A percentile compares a stretch with the other conserved stretches of the same genome.
These are phyloP conservation scores for Wickerhamiella domercqiae DNA, from an alignment of 805 yeast species.

Conservation along the genomic window DNA sequence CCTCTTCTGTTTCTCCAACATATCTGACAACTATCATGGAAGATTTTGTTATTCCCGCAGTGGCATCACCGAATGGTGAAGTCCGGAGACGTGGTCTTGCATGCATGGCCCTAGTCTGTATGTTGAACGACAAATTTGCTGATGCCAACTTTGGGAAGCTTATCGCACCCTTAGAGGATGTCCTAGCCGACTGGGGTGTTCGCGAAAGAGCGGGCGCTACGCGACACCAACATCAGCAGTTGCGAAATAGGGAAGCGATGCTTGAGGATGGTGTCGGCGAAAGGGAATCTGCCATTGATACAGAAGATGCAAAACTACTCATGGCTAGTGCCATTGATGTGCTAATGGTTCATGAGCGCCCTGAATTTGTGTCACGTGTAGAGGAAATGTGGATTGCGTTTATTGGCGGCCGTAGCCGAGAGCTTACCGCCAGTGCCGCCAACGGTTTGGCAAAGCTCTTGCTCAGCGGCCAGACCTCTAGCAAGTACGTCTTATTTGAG, in stretches of 20 bases:
- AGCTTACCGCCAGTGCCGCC: slow-evolving; percentile 64
- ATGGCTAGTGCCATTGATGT: slow-evolving; percentile 19
- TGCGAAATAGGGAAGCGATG: no score
- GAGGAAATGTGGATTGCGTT: slow-evolving; percentile 1
- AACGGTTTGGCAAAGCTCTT: slow-evolving; percentile 75
- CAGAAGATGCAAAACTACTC: slow-evolving; percentile 3
- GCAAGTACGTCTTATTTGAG: slow-evolving; percentile 45
- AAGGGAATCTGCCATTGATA: no score
- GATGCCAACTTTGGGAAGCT: slow-evolving; percentile 5
- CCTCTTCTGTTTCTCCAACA: slow-evolving; percentile 47
- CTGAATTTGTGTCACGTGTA: neutral
- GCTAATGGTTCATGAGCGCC: slow-evolving; percentile 13
- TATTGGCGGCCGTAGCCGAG: slow-evolving; percentile 33
- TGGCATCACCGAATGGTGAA: slow-evolving; percentile 39
- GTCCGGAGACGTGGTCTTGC: slow-evolving; percentile 44
- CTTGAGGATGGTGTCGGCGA: no score
- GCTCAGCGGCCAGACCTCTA: slow-evolving; percentile 58
- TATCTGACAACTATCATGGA: slow-evolving; percentile 33
- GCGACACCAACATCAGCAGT: no score
- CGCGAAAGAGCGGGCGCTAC: no score
- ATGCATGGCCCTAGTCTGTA: slow-evolving; percentile 55
- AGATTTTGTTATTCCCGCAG: slow-evolving; percentile 66
- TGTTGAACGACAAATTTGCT: slow-evolving; percentile 60
- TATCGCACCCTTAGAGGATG: slow-evolving; percentile 39
- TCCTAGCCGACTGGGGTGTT: slow-evolving; percentile 46